Percentiles rank a stretch among this genome's conserved stretches.
Evolutionary conservation across 2,329 filamentous ascomycete species (phyloP).

Genomic region (Cryphonectria nitschkei): DNA sequence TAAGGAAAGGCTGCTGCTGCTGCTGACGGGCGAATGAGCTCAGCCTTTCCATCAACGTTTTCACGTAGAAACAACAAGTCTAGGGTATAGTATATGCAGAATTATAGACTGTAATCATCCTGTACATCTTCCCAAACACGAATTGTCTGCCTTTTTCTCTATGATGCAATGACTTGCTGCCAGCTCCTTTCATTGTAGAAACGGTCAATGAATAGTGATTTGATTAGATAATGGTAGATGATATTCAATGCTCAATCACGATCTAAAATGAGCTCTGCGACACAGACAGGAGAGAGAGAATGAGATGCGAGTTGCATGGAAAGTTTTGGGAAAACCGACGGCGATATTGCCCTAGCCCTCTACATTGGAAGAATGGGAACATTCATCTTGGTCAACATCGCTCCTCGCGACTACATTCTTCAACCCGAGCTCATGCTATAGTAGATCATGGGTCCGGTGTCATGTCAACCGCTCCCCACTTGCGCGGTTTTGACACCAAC

Average conservation of each 20-base stretch:
- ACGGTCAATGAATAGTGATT: background rate
- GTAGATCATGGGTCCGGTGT: background rate
- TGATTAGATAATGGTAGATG: background rate
- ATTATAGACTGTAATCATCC: background rate
- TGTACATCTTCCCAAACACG: background rate
- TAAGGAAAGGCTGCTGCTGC: background rate
- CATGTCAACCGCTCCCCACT: slow-evolving; percentile 3
- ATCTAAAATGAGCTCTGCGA: background rate
- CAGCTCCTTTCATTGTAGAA: background rate
- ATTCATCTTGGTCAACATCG: background rate
- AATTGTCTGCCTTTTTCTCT: background rate
- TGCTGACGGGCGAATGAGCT: background rate
- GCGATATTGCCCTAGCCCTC: background rate
- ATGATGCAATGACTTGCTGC: background rate
- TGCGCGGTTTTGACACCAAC: background rate
- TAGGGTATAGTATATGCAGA: background rate
- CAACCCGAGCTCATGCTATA: background rate
- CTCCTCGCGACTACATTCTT: slow-evolving; percentile 1
- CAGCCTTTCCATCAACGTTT: background rate
- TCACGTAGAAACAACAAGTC: background rate
- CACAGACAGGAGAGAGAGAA: background rate
- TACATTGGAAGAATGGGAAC: background rate
- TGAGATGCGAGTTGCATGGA: background rate
- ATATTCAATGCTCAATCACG: background rate
- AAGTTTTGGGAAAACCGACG: background rate